These are phyloP conservation scores for Tulasnella sp. DNA, from an alignment of 768 basidiomycete species.

Conservation along the genomic window DNA sequence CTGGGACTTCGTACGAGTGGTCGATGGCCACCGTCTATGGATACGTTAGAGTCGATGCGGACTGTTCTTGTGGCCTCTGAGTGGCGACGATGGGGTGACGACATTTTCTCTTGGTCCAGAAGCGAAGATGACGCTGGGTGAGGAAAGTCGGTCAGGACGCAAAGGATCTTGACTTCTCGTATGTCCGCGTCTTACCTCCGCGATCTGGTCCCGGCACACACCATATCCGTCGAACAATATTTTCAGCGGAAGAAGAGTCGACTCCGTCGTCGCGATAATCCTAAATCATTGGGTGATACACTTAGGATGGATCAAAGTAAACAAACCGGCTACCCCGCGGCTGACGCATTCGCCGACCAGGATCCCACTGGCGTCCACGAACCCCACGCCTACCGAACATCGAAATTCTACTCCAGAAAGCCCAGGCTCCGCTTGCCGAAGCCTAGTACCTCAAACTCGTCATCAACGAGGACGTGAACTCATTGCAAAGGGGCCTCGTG, in stretches of 20 bases:
- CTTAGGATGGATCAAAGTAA: neutral
- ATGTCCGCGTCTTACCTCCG: constrained; percentile 16
- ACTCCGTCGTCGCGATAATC: neutral
- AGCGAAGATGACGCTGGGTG: constrained; percentile 9
- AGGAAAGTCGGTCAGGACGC: constrained; percentile 19
- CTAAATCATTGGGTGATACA: too few relatives aligned
- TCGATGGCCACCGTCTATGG: constrained; percentile 8
- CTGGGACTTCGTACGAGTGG: constrained; percentile 27
- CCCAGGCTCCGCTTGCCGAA: too few relatives aligned
- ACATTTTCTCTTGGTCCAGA: constrained; percentile 12
- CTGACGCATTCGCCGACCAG: too few relatives aligned
- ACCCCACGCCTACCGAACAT: too few relatives aligned
- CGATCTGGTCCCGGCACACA: neutral
- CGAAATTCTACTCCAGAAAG: too few relatives aligned
- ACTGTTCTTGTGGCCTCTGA: constrained; percentile 14
- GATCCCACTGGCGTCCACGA: too few relatives aligned
- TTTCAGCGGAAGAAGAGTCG: neutral
- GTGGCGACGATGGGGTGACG: constrained; percentile 22
- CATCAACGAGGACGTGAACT: too few relatives aligned
- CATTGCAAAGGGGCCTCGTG: too few relatives aligned
- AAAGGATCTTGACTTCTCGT: neutral
- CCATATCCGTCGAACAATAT: neutral
- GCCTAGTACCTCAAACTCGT: too few relatives aligned
- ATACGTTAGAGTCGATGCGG: constrained; percentile 28
- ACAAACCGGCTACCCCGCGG: too few relatives aligned